These are phyloP conservation scores for Diaporthe ampelina DNA, from an alignment of 2,329 filamentous ascomycete genomes.

Conservation along the genomic window DNA sequence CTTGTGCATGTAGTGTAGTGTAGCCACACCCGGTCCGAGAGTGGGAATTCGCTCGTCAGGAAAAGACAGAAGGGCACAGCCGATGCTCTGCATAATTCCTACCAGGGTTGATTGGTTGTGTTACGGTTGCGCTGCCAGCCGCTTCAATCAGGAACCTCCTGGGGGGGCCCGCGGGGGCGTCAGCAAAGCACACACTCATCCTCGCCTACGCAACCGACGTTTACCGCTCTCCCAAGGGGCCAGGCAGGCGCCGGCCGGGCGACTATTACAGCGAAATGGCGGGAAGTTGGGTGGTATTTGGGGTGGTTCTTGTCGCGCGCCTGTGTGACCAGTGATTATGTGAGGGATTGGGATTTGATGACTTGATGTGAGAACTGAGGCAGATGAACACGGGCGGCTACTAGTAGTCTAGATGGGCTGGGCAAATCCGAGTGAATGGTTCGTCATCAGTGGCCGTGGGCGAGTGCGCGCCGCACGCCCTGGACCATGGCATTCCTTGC, in stretches of 20 bases:
- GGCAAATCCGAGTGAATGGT: not conserved
- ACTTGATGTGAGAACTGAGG: conserved; percentile 2
- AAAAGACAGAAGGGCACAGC: not conserved
- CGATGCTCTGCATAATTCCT: conserved; percentile 22
- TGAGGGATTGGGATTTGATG: conserved; percentile 6
- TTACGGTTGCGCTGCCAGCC: conserved; percentile 14
- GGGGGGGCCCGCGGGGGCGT: conserved; percentile 4
- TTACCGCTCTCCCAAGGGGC: not conserved
- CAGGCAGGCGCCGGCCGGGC: not conserved
- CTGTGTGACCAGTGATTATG: conserved; percentile 21
- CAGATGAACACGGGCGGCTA: not conserved
- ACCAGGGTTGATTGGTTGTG: conserved; percentile 13
- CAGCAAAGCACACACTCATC: conserved; percentile 10
- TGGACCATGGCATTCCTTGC: conserved; percentile 1
- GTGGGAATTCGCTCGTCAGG: not conserved
- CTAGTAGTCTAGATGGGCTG: not conserved
- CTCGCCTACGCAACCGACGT: too few species aligned
- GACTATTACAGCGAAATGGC: not conserved
- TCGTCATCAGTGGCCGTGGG: not conserved
- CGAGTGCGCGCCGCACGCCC: not conserved
- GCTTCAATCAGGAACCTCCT: not conserved
- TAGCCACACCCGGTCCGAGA: conserved; percentile 23
- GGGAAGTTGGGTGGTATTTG: not conserved
- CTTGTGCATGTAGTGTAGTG: not conserved
- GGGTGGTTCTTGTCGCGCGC: conserved; percentile 14